These are phyloP conservation scores for Microbotryum scabiosae DNA, from an alignment of 1,284 basidiomycete species.

Conservation along the genomic window DNA sequence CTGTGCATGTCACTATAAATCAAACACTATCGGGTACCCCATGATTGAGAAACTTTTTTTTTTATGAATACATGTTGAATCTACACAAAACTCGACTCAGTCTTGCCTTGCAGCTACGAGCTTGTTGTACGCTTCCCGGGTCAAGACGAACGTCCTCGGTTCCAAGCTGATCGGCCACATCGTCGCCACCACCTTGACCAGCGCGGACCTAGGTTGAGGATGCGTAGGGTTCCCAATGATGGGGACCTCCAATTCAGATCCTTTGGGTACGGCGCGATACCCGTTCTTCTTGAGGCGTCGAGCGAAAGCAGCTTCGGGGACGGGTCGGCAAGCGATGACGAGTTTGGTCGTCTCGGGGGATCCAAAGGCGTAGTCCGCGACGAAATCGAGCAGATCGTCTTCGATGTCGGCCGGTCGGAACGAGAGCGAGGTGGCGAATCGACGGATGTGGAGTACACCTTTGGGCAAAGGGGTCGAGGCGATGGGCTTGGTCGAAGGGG, in stretches of 20 bases:
- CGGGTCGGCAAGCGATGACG: conserved; percentile 18
- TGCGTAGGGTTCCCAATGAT: too few species aligned
- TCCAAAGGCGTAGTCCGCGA: conserved; percentile 14
- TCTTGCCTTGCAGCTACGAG: neutral
- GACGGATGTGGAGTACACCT: conserved; percentile 23
- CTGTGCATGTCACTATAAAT: too few species aligned
- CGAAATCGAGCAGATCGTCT: conserved; percentile 24
- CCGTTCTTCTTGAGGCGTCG: conserved; percentile 8
- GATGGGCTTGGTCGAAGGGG: conserved; percentile 11
- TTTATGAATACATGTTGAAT: too few species aligned
- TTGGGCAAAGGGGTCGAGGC: conserved; percentile 10
- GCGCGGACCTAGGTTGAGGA: neutral
- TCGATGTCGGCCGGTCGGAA: conserved; percentile 29
- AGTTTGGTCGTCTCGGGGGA: neutral
- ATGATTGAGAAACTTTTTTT: too few species aligned
- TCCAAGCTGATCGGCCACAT: conserved; percentile 23
- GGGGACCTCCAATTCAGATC: conserved; percentile 13
- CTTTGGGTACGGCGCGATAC: conserved; percentile 10
- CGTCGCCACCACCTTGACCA: neutral
- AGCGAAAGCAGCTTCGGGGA: conserved; percentile 4
- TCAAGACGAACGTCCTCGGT: conserved; percentile 17
- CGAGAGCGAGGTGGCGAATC: conserved; percentile 20
- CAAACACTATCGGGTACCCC: too few species aligned
- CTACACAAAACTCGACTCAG: neutral
- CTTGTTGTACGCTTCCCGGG: conserved; percentile 9